A percentile compares a stretch with the other conserved stretches of the same genome.
phyloP scores from a whole-genome alignment of 345 rosid species.

The Ceriops zippeliana region DNA sequence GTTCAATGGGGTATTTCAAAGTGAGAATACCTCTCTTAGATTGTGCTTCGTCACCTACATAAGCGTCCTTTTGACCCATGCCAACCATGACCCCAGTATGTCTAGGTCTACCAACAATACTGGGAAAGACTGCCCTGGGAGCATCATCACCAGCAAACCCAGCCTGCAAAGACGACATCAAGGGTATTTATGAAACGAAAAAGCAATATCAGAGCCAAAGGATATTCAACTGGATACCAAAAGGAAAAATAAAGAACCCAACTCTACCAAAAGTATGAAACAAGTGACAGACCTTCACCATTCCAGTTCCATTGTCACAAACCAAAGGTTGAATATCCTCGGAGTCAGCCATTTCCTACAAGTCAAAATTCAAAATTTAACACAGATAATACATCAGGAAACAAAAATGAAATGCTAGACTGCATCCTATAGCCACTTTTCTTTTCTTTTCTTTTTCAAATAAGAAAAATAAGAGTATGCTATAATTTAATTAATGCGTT shows the following conservation, averaged over 20 bases:
- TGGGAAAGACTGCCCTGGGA: constrained; percentile 64
- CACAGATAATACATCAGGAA: not conserved
- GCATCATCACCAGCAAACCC: constrained; percentile 75
- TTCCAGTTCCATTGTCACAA: constrained; percentile 75
- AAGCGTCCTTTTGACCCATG: constrained; percentile 78
- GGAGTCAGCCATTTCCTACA: constrained; percentile 73
- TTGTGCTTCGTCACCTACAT: constrained; percentile 74
- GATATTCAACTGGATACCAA: not conserved
- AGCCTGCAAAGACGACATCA: constrained; percentile 37
- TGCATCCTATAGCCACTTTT: too few species aligned
- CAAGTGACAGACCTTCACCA: constrained; percentile 55
- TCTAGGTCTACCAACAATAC: constrained; percentile 66
- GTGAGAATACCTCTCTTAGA: constrained; percentile 76
- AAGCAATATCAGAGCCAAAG: not conserved
- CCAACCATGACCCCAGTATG: constrained; percentile 85
- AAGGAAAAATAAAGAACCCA: not conserved
- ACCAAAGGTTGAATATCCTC: constrained; percentile 89
- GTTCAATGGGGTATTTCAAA: constrained; percentile 69
- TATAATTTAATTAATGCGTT: too few species aligned
- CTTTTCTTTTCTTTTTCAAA: too few species aligned
- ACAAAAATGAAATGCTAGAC: too few species aligned
- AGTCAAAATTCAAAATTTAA: not conserved
- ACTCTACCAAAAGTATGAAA: not conserved
- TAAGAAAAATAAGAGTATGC: too few species aligned
- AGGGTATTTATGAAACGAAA: not conserved